A percentile compares a stretch with the other conserved stretches of the same genome.
Evolutionary conservation across 768 basidiomycete species (phyloP).

Genomic region (Kwoniella sp.): DNA sequence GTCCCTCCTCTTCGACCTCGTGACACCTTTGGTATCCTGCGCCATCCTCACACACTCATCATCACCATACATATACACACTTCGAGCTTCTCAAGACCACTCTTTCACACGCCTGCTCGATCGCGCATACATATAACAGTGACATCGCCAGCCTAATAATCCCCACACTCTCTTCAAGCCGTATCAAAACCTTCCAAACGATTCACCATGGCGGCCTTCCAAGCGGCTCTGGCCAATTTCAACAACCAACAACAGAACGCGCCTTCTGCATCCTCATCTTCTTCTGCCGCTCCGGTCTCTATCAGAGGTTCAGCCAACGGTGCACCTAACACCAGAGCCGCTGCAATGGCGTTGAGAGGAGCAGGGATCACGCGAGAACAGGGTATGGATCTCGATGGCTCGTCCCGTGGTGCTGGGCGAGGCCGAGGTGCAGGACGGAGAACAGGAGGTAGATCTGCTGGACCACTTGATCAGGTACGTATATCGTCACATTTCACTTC

Average conservation of each 20-base stretch:
- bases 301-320: constrained; percentile 37
- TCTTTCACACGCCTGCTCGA: no score
- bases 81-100: no score
- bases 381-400: constrained; percentile 48
- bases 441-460: constrained; percentile 27
- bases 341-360: constrained; percentile 34
- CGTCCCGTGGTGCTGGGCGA: constrained; percentile 25
- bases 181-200: no score
- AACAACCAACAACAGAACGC: constrained; percentile 13
- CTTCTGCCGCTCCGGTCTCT: constrained; percentile 16
- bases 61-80: no score
- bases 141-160: no score
- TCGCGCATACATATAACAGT: no score
- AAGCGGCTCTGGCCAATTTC: constrained; percentile 37
- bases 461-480: constrained; percentile 48
- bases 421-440: constrained; percentile 25
- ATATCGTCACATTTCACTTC: not conserved
- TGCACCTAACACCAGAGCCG: constrained; percentile 19
- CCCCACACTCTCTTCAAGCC: no score
- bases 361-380: constrained; percentile 36
- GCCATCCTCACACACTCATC: not conserved
- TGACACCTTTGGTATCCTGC: not conserved
- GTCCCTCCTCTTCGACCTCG: not conserved
- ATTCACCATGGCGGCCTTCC: constrained; percentile 36
- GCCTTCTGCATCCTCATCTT: constrained; percentile 5